Base-by-base conservation (phyloP, 495 filamentous ascomycete genomes). In the Neurospora sp. region DNA sequence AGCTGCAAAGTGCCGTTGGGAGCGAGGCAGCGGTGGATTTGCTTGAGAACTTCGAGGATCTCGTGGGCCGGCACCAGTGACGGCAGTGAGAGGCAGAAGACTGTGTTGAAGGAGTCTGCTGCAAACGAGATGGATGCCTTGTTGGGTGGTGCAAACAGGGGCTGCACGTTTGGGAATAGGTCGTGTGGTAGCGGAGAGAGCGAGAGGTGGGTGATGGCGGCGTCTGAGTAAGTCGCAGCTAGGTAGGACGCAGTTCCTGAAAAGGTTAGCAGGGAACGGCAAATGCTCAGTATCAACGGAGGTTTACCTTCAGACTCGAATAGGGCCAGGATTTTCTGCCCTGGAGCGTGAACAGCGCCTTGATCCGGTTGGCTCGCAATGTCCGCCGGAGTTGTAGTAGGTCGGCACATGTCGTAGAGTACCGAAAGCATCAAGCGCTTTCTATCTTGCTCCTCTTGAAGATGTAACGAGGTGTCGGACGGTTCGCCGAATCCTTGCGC, bases 401-500 rank as follows among this genome's bases (percentile, higher is more conserved):
- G 18, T 10, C 23, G 37, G 37, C 78, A 42, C 73, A 79, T 72
- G 42, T 75, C 73, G 16, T 76, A 74, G 31, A 85, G 74, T 1
- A 82, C 83, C 20, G 83, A 83, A 35, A 85, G 81, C 80, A 85
- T 80, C 84, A 83, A 84, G 37, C 82, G 77, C 69, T 84, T 83
- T 80, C 76, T 77, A 80, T 81, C 73, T 83, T 82, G 35, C 82
- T 74, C 31, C 83, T 79, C 72, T 79, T 81, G 71, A 81, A 84
- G 20, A 83, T 35, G 23, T 18, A 1, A 77, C 8, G 72, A 77
- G 10, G 82, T 82, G 69, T 86, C 84, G 3, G 79, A 72, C 14
- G 82, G 74, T 35, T 79, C 76, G 2, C 80, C 79, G 81, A 82
- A 85, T 49, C 79, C 79, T 70, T 85, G 82, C n/a, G 78, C 83